These are phyloP conservation scores for Chlorella sorokiniana DNA, from an alignment of 139 green algal species.

Conservation along the genomic window DNA sequence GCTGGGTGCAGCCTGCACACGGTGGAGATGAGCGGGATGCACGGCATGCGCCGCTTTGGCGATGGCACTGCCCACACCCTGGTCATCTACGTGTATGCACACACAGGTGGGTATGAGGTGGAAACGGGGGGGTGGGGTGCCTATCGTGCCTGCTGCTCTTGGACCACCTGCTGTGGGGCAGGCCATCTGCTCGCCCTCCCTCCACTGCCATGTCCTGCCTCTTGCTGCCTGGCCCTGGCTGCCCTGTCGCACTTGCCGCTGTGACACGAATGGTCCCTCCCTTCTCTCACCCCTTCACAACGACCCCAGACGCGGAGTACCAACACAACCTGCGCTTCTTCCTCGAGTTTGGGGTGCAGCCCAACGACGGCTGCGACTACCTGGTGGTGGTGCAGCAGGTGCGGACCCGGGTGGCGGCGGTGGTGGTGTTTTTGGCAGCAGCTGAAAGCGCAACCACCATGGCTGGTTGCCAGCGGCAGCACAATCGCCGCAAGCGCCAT, in stretches of 20 bases:
- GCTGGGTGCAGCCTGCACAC: not conserved
- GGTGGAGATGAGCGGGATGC: conserved; percentile 2
- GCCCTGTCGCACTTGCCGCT: not conserved
- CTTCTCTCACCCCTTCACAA: not conserved
- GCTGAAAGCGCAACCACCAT: not conserved
- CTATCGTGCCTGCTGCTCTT: too few relatives aligned
- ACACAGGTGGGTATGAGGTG: not conserved
- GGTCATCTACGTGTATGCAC: conserved; percentile 52
- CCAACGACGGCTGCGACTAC: conserved; percentile 54
- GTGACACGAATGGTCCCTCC: not conserved
- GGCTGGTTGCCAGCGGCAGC: not conserved
- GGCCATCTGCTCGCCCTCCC: too few relatives aligned
- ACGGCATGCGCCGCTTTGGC: conserved; percentile 15
- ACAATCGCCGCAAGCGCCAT: too few relatives aligned
- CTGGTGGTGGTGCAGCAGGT: conserved; percentile 58
- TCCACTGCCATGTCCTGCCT: too few relatives aligned
- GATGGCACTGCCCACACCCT: conserved; percentile 37
- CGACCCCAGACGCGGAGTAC: conserved; percentile 47
- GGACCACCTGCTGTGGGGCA: too few relatives aligned
- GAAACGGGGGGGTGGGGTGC: not conserved
- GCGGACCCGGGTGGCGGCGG: not conserved
- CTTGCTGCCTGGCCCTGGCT: too few relatives aligned
- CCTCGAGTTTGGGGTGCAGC: conserved; percentile 45
- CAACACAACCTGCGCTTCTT: conserved; percentile 57
- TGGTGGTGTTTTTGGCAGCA: not conserved